Percentiles rank a stretch among this genome's conserved stretches.
These are phyloP conservation scores for Chamaenerion angustifolium DNA, from an alignment of 345 rosid genomes.

Conservation along the genomic window DNA sequence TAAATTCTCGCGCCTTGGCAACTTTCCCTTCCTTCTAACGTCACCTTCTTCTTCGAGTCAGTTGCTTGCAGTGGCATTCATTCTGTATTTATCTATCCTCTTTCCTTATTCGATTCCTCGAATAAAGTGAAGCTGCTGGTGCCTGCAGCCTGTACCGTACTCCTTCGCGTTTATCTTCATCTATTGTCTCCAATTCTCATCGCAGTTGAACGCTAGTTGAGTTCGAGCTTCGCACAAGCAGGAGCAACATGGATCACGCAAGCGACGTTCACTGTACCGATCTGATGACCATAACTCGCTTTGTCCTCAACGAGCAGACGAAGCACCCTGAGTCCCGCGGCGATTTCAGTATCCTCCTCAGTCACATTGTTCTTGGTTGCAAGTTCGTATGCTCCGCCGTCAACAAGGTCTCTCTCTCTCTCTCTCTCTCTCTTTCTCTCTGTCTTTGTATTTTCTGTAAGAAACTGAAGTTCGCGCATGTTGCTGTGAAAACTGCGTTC, in stretches of 20 bases:
- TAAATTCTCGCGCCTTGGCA: too few species aligned
- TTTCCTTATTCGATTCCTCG: conserved; percentile 19
- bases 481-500: neutral
- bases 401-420: conserved; percentile 42
- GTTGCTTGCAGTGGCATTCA: neutral
- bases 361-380: conserved; percentile 93
- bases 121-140: conserved; percentile 8
- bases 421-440: neutral
- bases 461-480: neutral
- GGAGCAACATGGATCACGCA: conserved; percentile 60
- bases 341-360: conserved; percentile 84
- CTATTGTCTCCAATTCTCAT: neutral
- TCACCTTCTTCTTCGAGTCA: conserved; percentile 3
- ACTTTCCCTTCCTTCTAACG: neutral
- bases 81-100: conserved; percentile 7
- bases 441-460: neutral
- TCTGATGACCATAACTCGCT: conserved; percentile 92
- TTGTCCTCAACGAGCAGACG: conserved; percentile 75
- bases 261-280: conserved; percentile 84
- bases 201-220: neutral
- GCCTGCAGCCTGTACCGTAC: too few species aligned
- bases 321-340: conserved; percentile 95
- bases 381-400: conserved; percentile 95
- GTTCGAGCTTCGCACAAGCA: neutral
- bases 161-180: neutral